These are phyloP conservation scores for Paraphoma chrysanthemicola DNA, from an alignment of 2,329 filamentous ascomycete species.

Conservation along the genomic window DNA sequence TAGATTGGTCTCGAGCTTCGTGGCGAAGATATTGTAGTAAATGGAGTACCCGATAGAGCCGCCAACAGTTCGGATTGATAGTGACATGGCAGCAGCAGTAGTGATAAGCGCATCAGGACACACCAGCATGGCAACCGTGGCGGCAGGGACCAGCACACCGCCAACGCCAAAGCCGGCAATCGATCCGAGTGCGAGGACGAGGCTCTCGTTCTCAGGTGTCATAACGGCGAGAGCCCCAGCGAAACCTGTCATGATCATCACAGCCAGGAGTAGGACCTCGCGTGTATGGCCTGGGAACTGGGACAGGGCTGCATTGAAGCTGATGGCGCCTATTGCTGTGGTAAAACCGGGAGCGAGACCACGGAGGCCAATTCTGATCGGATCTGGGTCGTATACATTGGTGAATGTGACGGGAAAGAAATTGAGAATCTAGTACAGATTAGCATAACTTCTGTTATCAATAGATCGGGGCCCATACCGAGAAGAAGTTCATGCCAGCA, in stretches of 20 bases:
- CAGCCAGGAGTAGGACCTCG: conserved; percentile 38
- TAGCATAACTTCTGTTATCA: neutral
- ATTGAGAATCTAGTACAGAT: conserved; percentile 22
- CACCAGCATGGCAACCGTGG: conserved; percentile 43
- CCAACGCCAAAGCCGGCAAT: conserved; percentile 49
- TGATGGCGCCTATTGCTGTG: conserved; percentile 37
- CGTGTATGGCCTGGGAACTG: conserved; percentile 29
- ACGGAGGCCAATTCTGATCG: conserved; percentile 40
- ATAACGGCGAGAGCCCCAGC: conserved; percentile 38
- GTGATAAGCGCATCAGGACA: conserved; percentile 43
- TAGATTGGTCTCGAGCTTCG: conserved; percentile 32
- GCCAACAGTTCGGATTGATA: conserved; percentile 54
- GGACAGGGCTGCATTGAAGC: conserved; percentile 38
- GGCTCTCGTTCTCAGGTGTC: conserved; percentile 40
- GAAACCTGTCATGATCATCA: conserved; percentile 41
- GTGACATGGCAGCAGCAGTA: conserved; percentile 51
- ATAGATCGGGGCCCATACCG: neutral
- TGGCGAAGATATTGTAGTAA: conserved; percentile 46
- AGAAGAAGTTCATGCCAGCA: conserved; percentile 45
- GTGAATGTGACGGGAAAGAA: conserved; percentile 42
- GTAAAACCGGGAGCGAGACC: conserved; percentile 33
- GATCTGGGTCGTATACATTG: conserved; percentile 36
- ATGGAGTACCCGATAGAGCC: conserved; percentile 46
- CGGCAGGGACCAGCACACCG: conserved; percentile 44
- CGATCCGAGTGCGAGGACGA: conserved; percentile 37